These are phyloP conservation scores for Paxillus rubicundulus DNA, from an alignment of 768 basidiomycete species.

Conservation along the genomic window DNA sequence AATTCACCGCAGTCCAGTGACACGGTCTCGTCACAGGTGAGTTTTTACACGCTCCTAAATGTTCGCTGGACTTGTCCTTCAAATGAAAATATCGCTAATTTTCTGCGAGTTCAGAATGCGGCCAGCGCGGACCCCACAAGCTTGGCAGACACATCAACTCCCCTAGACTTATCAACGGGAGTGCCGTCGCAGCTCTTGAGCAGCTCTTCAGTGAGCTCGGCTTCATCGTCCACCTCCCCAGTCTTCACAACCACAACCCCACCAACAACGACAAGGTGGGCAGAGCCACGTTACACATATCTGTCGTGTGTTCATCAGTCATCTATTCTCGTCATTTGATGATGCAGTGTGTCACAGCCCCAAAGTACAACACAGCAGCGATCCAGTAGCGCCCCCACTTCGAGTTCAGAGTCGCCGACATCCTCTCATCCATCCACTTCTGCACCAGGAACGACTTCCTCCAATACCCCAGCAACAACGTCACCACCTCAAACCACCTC, in stretches of 20 bases:
- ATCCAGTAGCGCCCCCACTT: background rate
- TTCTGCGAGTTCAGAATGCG: background rate
- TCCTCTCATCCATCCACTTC: constrained; percentile 6
- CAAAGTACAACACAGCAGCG: background rate
- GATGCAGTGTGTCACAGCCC: constrained; percentile 4
- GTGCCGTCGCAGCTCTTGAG: background rate
- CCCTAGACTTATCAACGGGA: background rate
- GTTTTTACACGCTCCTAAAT: background rate
- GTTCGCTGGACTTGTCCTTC: no score
- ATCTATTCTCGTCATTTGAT: background rate
- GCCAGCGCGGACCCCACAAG: background rate
- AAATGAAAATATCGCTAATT: background rate
- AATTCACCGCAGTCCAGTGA: background rate
- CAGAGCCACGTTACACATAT: background rate
- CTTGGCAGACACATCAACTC: background rate
- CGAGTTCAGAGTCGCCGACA: constrained; percentile 2
- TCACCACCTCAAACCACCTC: constrained; percentile 1
- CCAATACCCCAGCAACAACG: constrained; percentile 2
- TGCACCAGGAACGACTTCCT: background rate
- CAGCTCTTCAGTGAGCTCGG: background rate
- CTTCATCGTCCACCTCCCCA: background rate
- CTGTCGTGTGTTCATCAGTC: background rate
- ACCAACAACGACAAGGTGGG: constrained; percentile 16
- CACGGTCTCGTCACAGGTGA: background rate
- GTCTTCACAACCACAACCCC: constrained; percentile 3